These are phyloP conservation scores for Backusella tarrabulga DNA, from an alignment of 192 early-diverging fungal species.

Conservation along the genomic window DNA sequence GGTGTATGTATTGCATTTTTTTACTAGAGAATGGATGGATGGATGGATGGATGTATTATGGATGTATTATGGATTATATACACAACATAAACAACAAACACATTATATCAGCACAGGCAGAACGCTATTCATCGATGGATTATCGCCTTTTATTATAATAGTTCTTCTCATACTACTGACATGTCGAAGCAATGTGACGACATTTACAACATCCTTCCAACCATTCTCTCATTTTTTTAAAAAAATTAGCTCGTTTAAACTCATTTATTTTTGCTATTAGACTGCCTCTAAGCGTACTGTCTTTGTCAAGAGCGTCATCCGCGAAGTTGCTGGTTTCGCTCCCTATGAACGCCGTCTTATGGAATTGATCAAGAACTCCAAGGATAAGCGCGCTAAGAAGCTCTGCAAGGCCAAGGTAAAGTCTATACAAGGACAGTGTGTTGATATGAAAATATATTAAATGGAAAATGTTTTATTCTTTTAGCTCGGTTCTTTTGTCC, in stretches of 20 bases:
- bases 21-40: slow-evolving; percentile 43
- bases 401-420: slow-evolving; percentile 92
- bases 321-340: slow-evolving; percentile 96
- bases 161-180: background rate
- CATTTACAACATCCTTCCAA: background rate
- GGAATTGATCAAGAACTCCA: slow-evolving; percentile 99
- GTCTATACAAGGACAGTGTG: background rate
- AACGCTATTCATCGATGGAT: background rate
- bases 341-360: slow-evolving; percentile 99
- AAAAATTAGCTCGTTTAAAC: background rate
- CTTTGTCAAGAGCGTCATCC: slow-evolving; percentile 93
- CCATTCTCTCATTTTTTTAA: background rate
- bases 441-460: background rate
- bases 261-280: slow-evolving; percentile 55
- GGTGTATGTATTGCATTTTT: slow-evolving; percentile 64
- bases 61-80: background rate
- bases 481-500: slow-evolving; percentile 92
- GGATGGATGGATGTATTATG: slow-evolving; percentile 28
- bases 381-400: slow-evolving; percentile 99
- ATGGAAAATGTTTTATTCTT: background rate
- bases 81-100: background rate
- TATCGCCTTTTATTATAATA: background rate
- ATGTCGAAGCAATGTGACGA: background rate
- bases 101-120: background rate
- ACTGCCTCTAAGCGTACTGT: slow-evolving; percentile 68